These are phyloP conservation scores for Glonium stellatum DNA, from an alignment of 495 filamentous ascomycete species.

Conservation along the genomic window DNA sequence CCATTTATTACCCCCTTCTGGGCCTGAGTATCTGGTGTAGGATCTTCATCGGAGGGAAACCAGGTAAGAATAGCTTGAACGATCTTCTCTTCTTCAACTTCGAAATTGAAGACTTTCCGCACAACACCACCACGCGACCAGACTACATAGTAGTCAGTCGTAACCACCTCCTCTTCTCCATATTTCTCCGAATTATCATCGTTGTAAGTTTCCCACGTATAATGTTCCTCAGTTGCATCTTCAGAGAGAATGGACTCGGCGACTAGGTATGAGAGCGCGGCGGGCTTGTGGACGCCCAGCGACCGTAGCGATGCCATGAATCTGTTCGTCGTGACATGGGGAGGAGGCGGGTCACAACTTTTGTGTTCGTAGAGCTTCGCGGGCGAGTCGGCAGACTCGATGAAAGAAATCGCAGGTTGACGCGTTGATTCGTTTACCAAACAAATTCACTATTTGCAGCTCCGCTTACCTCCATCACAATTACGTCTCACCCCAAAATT, in stretches of 20 bases:
- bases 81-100: slow-evolving; percentile 77
- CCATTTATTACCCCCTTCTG: not conserved
- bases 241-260: slow-evolving; percentile 68
- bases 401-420: not conserved
- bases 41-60: slow-evolving; percentile 51
- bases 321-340: slow-evolving; percentile 15
- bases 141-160: slow-evolving; percentile 73
- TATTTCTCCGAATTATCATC: slow-evolving; percentile 32
- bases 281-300: slow-evolving; percentile 79
- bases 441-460: not conserved
- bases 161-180: slow-evolving; percentile 70
- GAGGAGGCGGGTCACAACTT: slow-evolving; percentile 1
- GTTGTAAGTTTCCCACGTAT: slow-evolving; percentile 62
- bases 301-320: slow-evolving; percentile 81
- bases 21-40: not conserved
- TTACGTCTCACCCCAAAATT: not conserved
- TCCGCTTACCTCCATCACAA: not conserved
- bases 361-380: not conserved
- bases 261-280: slow-evolving; percentile 74
- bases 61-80: slow-evolving; percentile 75
- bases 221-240: slow-evolving; percentile 58
- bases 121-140: slow-evolving; percentile 86
- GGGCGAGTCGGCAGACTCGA: not conserved
- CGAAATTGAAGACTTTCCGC: slow-evolving; percentile 79
- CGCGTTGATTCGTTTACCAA: slow-evolving; percentile 5